Base-by-base conservation (phyloP, 441 rosid species). In the Croton laevigatus region DNA sequence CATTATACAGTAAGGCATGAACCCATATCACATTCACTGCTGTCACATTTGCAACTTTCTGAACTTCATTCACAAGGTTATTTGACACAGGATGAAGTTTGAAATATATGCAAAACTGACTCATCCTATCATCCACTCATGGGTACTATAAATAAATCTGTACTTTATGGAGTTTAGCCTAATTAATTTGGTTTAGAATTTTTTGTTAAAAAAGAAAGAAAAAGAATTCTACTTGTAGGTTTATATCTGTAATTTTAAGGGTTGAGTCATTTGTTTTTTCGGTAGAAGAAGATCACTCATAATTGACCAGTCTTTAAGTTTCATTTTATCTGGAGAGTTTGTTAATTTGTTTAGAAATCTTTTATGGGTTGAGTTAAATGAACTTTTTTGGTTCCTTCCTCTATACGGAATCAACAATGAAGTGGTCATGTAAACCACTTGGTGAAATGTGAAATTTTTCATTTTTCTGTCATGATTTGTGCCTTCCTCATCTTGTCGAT, bases 1-100 rank as follows among this genome's bases (percentile, higher is more conserved):
- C 97, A 19, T 77, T 94, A 82, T 94, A 94, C 72, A 86, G 89
- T 78, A 94, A 94, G 99, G 99, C 89, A 92, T 54, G 90, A 65
- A 55, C 77, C 68, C 74, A 54, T 63, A 37, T 62, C 70, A 27
- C 65, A 38, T 52, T 27, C 42, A 51, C 79, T 63, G 0, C 44
- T 17, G 42, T 44, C 44, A 65, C 65, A 5, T 70, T 53, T 8
- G 12, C 57, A 45, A 20, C 17, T 32, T 59, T 75, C 49, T 52
- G 69, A 23, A 27, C 27, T 53, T 62, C 32, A 16, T 46, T 64
- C 44, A n/a, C 14, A 46, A 34, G 54, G n/a, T 27, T 64, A 8
- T 64, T 16, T 32, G 69, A 32, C 38, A 42, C 13, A n/a, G 46
- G 44, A 11, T 32, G 42, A 19, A 53, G 13, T 22, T 67, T 34